A percentile compares a stretch with the other conserved stretches of the same genome.
Evolutionary conservation across 2,329 filamentous ascomycete species (phyloP).

Genomic region (Aspergillus candidus): DNA sequence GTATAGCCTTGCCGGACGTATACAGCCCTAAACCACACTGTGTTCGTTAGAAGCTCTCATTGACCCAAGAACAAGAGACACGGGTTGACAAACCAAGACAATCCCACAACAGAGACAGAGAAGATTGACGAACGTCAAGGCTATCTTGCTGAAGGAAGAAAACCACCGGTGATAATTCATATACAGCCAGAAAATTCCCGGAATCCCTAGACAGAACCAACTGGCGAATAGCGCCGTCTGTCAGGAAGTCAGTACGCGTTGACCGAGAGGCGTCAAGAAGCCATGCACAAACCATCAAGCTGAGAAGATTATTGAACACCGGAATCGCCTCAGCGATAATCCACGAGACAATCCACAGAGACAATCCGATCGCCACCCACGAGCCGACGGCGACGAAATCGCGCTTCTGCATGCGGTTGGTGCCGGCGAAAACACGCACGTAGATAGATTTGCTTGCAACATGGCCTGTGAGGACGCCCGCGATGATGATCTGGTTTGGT

Average conservation of each 20-base stretch:
- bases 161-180: slow-evolving; percentile 9
- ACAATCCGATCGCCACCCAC: slow-evolving; percentile 54
- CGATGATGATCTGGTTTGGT: slow-evolving; percentile 51
- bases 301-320: slow-evolving; percentile 45
- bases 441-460: slow-evolving; percentile 63
- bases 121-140: slow-evolving; percentile 8
- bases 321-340: slow-evolving; percentile 65
- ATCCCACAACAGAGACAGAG: slow-evolving; percentile 5
- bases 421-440: slow-evolving; percentile 56
- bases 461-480: slow-evolving; percentile 64
- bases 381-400: slow-evolving; percentile 47
- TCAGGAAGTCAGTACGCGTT: neutral
- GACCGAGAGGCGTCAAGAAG: too few species aligned
- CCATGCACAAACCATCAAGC: neutral
- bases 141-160: slow-evolving; percentile 6
- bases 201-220: slow-evolving; percentile 12
- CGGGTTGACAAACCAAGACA: slow-evolving; percentile 2
- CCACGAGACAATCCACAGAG: slow-evolving; percentile 58
- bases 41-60: too few species aligned
- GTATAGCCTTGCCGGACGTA: too few species aligned
- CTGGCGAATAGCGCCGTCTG: slow-evolving; percentile 10
- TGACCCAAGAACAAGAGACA: too few species aligned
- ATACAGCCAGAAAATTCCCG: slow-evolving; percentile 13
- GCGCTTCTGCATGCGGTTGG: slow-evolving; percentile 49
- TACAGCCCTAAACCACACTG: too few species aligned